Conservation (phyloP, 2,329 filamentous ascomycete genomes). For the Penicillium sp. region DNA sequence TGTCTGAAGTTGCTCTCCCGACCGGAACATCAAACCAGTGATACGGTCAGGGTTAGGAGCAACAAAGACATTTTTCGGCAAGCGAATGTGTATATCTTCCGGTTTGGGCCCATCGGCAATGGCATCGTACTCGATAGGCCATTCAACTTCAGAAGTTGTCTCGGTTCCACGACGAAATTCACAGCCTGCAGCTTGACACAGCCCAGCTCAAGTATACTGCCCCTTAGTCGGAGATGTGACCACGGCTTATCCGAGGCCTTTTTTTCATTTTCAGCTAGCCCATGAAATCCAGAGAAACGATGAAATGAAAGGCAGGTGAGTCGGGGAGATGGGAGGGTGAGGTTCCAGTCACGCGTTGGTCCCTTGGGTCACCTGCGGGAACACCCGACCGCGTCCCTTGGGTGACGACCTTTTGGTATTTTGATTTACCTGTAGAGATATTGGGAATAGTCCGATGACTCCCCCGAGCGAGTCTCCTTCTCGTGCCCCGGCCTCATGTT, state of each 20-base stretch:
- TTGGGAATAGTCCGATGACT: not conserved
- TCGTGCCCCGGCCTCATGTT: constrained; percentile 1
- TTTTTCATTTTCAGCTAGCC: not conserved
- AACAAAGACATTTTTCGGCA: not conserved
- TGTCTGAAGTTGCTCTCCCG: not conserved
- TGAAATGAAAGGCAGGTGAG: not conserved
- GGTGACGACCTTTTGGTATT: not conserved
- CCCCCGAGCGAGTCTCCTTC: not conserved
- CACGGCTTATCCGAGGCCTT: not conserved
- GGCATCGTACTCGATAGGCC: not conserved
- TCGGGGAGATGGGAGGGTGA: not conserved
- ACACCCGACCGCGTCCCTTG: constrained; percentile 19
- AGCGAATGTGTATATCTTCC: no score
- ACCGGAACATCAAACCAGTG: not conserved
- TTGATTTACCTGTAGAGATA: not conserved
- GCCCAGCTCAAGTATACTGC: no score
- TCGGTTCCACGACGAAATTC: no score
- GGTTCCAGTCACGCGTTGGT: constrained; percentile 12
- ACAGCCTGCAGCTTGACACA: no score
- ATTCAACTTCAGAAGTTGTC: no score
- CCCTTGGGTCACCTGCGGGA: constrained; percentile 21
- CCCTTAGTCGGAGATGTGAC: not conserved
- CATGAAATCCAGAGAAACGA: not conserved
- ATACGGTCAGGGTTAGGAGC: no score
- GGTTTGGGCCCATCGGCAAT: not conserved